Evolutionary conservation across 352 stramenopile genomes (phyloP).

Genomic region (Pythium pyrilobum): DNA sequence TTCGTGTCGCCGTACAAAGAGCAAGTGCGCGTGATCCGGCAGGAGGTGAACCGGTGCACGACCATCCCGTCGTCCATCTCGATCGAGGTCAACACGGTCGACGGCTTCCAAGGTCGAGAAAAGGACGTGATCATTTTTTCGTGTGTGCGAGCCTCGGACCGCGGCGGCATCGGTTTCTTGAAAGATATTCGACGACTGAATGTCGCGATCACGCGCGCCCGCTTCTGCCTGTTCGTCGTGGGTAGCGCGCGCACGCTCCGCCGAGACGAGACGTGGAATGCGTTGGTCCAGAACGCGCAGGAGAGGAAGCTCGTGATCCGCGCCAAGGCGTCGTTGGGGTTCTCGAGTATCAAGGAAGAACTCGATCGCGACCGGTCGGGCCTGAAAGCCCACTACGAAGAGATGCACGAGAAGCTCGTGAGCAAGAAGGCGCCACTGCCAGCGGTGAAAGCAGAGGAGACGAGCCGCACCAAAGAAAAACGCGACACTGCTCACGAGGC

Average conservation of each 20-base stretch:
- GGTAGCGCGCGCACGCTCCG: constrained; percentile 71
- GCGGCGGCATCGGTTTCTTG: constrained; percentile 87
- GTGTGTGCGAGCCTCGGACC: constrained; percentile 84
- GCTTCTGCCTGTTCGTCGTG: constrained; percentile 86
- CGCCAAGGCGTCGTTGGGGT: constrained; percentile 16
- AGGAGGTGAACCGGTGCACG: constrained; percentile 46
- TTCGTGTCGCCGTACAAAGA: constrained; percentile 99
- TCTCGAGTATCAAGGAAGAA: constrained; percentile 11
- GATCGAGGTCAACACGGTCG: constrained; percentile 96
- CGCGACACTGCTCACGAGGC: not conserved
- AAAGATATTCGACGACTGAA: constrained; percentile 88
- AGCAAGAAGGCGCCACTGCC: constrained; percentile 25
- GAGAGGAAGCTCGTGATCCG: constrained; percentile 65
- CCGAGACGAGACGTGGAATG: constrained; percentile 73
- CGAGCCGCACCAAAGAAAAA: not conserved
- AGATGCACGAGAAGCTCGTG: constrained; percentile 65
- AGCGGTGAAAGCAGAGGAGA: not conserved
- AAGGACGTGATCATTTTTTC: constrained; percentile 99
- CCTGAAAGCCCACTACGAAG: constrained; percentile 49
- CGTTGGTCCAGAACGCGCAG: constrained; percentile 64
- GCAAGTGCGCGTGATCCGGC: constrained; percentile 85
- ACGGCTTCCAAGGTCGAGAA: constrained; percentile 98
- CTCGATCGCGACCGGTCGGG: constrained; percentile 9
- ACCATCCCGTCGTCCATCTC: constrained; percentile 42
- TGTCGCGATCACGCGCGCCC: constrained; percentile 86